Conservation (phyloP, 805 yeast species). For the Wickerhamomyces queroliae region DNA sequence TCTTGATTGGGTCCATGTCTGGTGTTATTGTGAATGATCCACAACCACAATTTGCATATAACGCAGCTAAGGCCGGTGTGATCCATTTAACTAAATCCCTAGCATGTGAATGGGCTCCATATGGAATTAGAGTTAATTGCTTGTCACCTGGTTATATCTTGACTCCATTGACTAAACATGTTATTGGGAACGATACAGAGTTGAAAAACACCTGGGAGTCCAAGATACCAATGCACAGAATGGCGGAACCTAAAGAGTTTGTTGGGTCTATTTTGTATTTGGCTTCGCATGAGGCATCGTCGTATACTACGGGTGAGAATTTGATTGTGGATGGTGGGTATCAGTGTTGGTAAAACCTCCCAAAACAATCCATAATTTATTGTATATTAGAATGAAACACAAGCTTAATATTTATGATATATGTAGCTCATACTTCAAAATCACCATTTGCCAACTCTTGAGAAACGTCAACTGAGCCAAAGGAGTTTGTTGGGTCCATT, state of each 20-base stretch:
- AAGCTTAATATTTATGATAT: no score
- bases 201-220: slow-evolving; percentile 70
- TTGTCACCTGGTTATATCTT: slow-evolving; percentile 77
- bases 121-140: slow-evolving; percentile 71
- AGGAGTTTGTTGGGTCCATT: slow-evolving; percentile 74
- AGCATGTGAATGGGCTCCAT: slow-evolving; percentile 80
- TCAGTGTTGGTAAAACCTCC: slow-evolving; percentile 73
- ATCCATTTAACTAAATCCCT: slow-evolving; percentile 71
- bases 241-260: slow-evolving; percentile 83
- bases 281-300: slow-evolving; percentile 63
- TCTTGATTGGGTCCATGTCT: slow-evolving; percentile 74
- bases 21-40: slow-evolving; percentile 76
- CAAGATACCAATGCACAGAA: slow-evolving; percentile 69
- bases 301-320: slow-evolving; percentile 82
- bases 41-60: slow-evolving; percentile 75
- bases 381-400: background rate
- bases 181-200: slow-evolving; percentile 49
- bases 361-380: background rate
- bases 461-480: no score
- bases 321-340: slow-evolving; percentile 84
- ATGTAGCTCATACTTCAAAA: no score
- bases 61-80: slow-evolving; percentile 84
- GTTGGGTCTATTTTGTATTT: slow-evolving; percentile 72
- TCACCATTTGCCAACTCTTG: no score
- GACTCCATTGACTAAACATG: slow-evolving; percentile 73